A percentile compares a stretch with the other conserved stretches of the same genome.
Evolutionary conservation across 495 filamentous ascomycete genomes (phyloP).

Genomic region (Haplographium delicatum): DNA sequence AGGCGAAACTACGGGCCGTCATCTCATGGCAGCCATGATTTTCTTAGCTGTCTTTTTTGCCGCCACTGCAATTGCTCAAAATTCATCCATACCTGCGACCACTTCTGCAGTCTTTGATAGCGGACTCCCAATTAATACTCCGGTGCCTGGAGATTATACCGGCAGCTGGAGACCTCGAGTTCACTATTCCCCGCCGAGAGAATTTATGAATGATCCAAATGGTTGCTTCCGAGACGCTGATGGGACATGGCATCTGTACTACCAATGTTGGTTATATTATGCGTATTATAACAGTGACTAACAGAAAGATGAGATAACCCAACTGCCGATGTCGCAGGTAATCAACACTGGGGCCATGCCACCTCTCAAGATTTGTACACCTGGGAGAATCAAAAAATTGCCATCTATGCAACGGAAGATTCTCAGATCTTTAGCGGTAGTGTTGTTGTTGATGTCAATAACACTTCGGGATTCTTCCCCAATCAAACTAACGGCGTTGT

Average conservation of each 20-base stretch:
- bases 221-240: conserved; percentile 45
- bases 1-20: too few species aligned
- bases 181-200: conserved; percentile 47
- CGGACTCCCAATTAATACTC: conserved; percentile 15
- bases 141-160: conserved; percentile 18
- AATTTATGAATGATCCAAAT: conserved; percentile 59
- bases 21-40: conserved; percentile 1
- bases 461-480: conserved; percentile 52
- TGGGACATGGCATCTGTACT: conserved; percentile 50
- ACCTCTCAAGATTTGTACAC: conserved; percentile 45
- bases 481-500: conserved; percentile 46
- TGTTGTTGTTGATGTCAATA: conserved; percentile 46
- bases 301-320: conserved; percentile 33
- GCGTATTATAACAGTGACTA: not conserved
- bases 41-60: conserved; percentile 12
- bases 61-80: conserved; percentile 2
- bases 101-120: conserved; percentile 13
- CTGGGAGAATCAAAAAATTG: conserved; percentile 49
- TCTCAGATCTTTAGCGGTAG: conserved; percentile 50
- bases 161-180: conserved; percentile 38
- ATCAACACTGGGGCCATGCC: conserved; percentile 52
- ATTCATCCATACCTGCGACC: conserved; percentile 9
- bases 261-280: conserved; percentile 33
- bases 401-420: conserved; percentile 43
- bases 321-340: conserved; percentile 40